These are phyloP conservation scores for Cryptosporidium muris DNA, from an alignment of 169 alveolate genomes.

Conservation along the genomic window DNA sequence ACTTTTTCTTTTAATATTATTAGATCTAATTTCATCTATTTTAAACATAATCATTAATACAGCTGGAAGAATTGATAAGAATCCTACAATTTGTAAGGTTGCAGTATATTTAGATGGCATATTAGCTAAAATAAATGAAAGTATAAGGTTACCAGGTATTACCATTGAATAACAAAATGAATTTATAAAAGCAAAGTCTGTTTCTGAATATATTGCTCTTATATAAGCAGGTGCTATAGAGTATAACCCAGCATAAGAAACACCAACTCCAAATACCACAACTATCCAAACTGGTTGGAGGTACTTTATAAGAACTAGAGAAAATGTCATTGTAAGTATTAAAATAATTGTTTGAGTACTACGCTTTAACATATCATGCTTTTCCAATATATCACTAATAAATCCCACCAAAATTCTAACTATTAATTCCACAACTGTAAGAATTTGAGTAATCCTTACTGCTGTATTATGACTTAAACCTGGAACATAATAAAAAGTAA, in stretches of 20 bases:
- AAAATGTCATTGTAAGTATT: conserved; percentile 43
- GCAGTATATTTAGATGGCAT: conserved; percentile 60
- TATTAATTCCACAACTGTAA: conserved; percentile 40
- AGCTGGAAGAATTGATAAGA: conserved; percentile 26
- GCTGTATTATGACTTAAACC: conserved; percentile 30
- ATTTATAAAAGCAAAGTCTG: conserved; percentile 51
- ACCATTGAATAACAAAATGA: conserved; percentile 70
- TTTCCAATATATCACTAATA: conserved; percentile 62
- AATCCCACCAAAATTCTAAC: conserved; percentile 45
- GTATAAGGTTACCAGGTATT: conserved; percentile 47
- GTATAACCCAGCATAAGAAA: conserved; percentile 59
- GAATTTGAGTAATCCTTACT: conserved; percentile 50
- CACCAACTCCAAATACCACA: conserved; percentile 58
- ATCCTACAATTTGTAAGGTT: conserved; percentile 44
- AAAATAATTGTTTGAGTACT: conserved; percentile 56
- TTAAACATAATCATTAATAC: conserved; percentile 33
- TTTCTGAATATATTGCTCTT: conserved; percentile 29
- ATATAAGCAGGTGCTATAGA: conserved; percentile 61
- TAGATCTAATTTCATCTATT: neutral
- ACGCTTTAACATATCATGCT: conserved; percentile 14
- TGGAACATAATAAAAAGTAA: conserved; percentile 50
- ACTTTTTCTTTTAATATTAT: neutral
- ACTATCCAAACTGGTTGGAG: conserved; percentile 28
- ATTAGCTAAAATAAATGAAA: conserved; percentile 57
- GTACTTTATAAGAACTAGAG: conserved; percentile 36